A percentile compares a stretch with the other conserved stretches of the same genome.
Evolutionary conservation across 257 asterid genomes (phyloP).

Genomic region (Capsicum chinense): DNA sequence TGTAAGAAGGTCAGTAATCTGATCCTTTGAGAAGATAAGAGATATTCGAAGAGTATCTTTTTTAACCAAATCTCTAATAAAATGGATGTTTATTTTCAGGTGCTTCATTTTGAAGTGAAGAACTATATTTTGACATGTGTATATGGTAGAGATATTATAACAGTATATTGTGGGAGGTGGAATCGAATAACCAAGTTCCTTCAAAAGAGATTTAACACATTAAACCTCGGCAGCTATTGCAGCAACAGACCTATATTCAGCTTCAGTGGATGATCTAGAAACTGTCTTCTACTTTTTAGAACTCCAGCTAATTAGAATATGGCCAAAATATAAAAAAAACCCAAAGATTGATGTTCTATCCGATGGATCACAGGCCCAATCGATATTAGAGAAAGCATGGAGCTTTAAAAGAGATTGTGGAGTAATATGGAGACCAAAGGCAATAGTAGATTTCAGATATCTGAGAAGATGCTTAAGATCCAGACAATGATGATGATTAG

Average conservation of each 20-base stretch:
- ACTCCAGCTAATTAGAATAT: background rate
- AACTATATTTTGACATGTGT: background rate
- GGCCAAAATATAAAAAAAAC: background rate
- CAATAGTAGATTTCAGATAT: too few species aligned
- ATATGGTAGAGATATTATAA: background rate
- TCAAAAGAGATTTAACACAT: background rate
- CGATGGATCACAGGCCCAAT: background rate
- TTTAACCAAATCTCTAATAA: too few species aligned
- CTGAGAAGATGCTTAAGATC: too few species aligned
- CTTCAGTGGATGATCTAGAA: background rate
- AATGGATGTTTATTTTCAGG: too few species aligned
- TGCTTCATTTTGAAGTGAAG: too few species aligned
- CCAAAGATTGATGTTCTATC: background rate
- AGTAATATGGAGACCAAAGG: too few species aligned
- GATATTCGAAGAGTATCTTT: too few species aligned
- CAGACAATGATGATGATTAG: too few species aligned
- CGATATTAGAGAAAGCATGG: background rate
- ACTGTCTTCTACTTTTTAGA: background rate
- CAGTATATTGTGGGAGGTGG: background rate
- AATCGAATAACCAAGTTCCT: background rate
- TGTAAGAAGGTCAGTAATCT: too few species aligned
- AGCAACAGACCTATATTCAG: too few species aligned
- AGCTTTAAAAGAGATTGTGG: too few species aligned
- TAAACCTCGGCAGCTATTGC: background rate
- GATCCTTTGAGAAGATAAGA: too few species aligned